Evolutionary conservation across 345 rosid genomes (phyloP).

Genomic region (Euphorbia lathyris): DNA sequence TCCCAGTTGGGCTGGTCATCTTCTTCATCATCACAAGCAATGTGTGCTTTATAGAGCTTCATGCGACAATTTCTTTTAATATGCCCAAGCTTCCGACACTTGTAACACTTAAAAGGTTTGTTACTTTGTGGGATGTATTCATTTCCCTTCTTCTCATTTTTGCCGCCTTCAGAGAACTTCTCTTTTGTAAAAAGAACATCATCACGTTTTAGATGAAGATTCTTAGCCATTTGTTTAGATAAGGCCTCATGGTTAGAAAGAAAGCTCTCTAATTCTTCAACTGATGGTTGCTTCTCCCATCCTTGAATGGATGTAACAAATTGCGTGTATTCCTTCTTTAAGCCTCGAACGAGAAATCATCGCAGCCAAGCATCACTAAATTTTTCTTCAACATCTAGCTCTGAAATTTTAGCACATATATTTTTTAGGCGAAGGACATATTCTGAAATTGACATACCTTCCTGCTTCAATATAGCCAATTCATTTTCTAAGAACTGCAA

Average conservation of each 20-base stretch:
- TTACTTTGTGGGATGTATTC: neutral
- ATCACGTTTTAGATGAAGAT: neutral
- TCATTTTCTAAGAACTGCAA: slow-evolving; percentile 9
- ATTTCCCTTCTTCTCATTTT: neutral
- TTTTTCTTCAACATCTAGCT: neutral
- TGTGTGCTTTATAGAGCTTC: neutral
- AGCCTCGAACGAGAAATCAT: neutral
- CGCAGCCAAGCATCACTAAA: neutral
- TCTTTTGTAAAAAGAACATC: neutral
- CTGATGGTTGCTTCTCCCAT: neutral
- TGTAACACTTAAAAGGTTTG: neutral
- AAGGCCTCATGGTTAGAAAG: neutral
- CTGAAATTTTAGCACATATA: neutral
- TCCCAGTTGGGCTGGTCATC: neutral
- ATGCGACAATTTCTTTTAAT: neutral
- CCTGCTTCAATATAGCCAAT: neutral
- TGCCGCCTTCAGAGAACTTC: no score
- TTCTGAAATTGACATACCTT: slow-evolving; percentile 3
- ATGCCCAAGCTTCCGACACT: neutral
- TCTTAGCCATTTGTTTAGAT: neutral
- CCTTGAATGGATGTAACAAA: neutral
- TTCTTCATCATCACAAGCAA: neutral
- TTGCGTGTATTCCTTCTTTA: neutral
- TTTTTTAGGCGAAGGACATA: neutral
- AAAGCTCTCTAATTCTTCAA: neutral